Base-by-base conservation (phyloP, 345 rosid genomes). In the Salix purpurea region DNA sequence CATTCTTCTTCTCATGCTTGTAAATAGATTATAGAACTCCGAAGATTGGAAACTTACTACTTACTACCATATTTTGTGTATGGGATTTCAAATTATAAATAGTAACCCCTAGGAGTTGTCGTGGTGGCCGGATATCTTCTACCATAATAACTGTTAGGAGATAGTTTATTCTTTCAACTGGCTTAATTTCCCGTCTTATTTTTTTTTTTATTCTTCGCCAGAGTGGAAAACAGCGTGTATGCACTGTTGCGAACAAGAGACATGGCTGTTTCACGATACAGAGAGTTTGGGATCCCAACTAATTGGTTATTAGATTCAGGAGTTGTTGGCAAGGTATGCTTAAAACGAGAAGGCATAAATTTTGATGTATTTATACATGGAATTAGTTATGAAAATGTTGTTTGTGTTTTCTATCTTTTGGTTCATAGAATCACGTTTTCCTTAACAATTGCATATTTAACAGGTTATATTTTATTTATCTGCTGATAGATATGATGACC, bases 211-310 rank as follows among this genome's bases (percentile, higher is more conserved):
- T 60, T 62, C 70, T 76, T 74, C 48, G 26, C 79, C 85, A 93
- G 99, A 78, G 94, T 96, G 85, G 99, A 96, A 79, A 92, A 90
- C 71, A 91, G 97, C 70, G 97, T 96, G 21, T 92, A 88, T 66
- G 98, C 99, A 2, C 93, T 93, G 67, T 79, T 96, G 72, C 97
- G 98, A 4, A 96, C 99, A 58, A 88, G 98, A 84, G 97, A 96
- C 87, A 93, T 93, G 98, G 98, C 99, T 56, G 44, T 91, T 74
- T 88, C 97, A 39, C 79, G 95, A 15, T 96, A 93, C 76, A 92
- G 73, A 84, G 99, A 96, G 48, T 96, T 93, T 15, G 94, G 98
- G 26, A 90, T 93, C 73, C 98, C 99, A 48, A 86, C 87, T 82
- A 82, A 92, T 82, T 96, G 99, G 99, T 79, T 93, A 70, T 79